Evolutionary conservation across 2,329 filamentous ascomycete genomes (phyloP).

Genomic region (Chaetomiaceae sp.): DNA sequence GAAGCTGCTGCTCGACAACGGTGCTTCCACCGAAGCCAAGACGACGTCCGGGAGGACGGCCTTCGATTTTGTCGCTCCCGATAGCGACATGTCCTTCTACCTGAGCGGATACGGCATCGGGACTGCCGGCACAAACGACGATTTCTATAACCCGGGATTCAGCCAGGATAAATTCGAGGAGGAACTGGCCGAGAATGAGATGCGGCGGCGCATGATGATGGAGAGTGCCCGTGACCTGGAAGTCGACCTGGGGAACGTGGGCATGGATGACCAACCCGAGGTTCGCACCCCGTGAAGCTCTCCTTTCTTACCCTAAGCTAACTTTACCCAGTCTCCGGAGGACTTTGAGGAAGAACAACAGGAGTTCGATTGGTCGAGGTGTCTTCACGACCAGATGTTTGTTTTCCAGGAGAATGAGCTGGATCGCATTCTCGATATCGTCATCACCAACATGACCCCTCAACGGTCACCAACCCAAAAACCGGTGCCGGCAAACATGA

Average conservation of each 20-base stretch:
- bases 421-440: conserved; percentile 84
- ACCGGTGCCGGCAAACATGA: conserved; percentile 92
- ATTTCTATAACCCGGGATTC: conserved; percentile 91
- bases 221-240: conserved; percentile 96
- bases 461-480: conserved; percentile 96
- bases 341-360: conserved; percentile 85
- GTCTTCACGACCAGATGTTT: conserved; percentile 98
- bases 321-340: conserved; percentile 55
- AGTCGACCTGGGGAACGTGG: conserved; percentile 91
- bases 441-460: conserved; percentile 97
- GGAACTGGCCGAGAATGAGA: conserved; percentile 92
- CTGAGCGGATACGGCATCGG: conserved; percentile 89
- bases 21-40: conserved; percentile 91
- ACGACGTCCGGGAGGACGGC: conserved; percentile 91
- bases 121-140: conserved; percentile 71
- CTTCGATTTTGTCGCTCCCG: conserved; percentile 90
- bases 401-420: conserved; percentile 96
- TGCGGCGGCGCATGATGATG: conserved; percentile 97
- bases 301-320: conserved; percentile 18
- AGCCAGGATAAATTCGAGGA: conserved; percentile 93
- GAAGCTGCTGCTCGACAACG: conserved; percentile 85
- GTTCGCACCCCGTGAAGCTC: conserved; percentile 38
- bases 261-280: conserved; percentile 92
- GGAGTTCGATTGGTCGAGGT: conserved; percentile 93
- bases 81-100: conserved; percentile 95